These are phyloP conservation scores for Trametes villosa DNA, from an alignment of 768 basidiomycete genomes.

Conservation along the genomic window DNA sequence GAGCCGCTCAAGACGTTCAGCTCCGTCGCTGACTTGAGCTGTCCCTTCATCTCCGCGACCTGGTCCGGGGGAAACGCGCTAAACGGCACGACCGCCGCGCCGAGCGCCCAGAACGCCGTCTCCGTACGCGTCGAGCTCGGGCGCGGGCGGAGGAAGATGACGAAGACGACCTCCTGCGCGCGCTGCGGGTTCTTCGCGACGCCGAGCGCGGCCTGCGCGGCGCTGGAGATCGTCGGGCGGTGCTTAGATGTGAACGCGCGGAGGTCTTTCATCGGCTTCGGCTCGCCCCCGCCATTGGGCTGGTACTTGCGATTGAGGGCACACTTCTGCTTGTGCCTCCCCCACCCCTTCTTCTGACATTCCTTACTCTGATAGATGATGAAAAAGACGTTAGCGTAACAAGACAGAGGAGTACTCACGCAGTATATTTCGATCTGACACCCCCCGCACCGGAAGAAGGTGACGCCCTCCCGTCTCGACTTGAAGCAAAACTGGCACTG, in stretches of 20 bases:
- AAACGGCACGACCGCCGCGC: slow-evolving; percentile 19
- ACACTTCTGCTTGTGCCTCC: slow-evolving; percentile 24
- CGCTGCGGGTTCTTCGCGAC: slow-evolving; percentile 8
- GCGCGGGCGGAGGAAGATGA: slow-evolving; percentile 19
- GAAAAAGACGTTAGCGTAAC: not conserved
- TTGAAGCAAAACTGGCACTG: slow-evolving; percentile 25
- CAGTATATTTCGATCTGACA: slow-evolving; percentile 25
- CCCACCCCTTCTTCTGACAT: slow-evolving; percentile 24
- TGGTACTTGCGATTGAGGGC: slow-evolving; percentile 16
- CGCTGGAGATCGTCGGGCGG: slow-evolving; percentile 21
- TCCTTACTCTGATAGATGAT: slow-evolving; percentile 21
- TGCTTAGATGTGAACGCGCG: slow-evolving; percentile 28
- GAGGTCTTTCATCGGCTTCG: slow-evolving; percentile 12
- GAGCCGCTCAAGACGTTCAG: slow-evolving; percentile 13
- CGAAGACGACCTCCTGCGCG: slow-evolving; percentile 18
- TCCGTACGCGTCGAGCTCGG: slow-evolving; percentile 15
- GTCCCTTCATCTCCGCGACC: slow-evolving; percentile 23
- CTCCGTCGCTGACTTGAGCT: slow-evolving; percentile 10
- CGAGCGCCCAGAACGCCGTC: slow-evolving; percentile 20
- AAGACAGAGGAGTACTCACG: slow-evolving; percentile 1
- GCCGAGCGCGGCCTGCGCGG: slow-evolving; percentile 24
- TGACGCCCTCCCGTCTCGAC: slow-evolving; percentile 12
- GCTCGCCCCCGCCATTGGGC: slow-evolving; percentile 4
- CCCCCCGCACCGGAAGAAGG: slow-evolving; percentile 11
- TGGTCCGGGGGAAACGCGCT: slow-evolving; percentile 12